phyloP scores from a whole-genome alignment of 805 yeast genomes.

The Saccharomycopsis javanensis region DNA sequence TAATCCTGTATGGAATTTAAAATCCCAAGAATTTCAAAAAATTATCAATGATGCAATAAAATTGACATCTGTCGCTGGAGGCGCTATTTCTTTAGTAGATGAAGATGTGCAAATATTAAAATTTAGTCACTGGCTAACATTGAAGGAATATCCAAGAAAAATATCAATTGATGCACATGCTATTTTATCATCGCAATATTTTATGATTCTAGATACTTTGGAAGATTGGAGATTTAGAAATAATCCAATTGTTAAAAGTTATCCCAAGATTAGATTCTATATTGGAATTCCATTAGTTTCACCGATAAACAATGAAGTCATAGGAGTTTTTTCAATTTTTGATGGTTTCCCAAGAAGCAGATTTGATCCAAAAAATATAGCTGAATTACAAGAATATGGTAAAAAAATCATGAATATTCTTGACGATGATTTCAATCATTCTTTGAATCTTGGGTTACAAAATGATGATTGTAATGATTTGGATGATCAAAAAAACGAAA shows the following conservation, averaged over 20 bases:
- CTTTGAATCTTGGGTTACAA: background rate
- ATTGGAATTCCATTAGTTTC: slow-evolving; percentile 52
- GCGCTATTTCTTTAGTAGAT: slow-evolving; percentile 50
- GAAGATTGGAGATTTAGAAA: slow-evolving; percentile 59
- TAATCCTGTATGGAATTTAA: slow-evolving; percentile 41
- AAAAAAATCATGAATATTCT: slow-evolving; percentile 35
- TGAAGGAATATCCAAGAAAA: slow-evolving; percentile 42
- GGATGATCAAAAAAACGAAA: background rate
- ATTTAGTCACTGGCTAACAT: slow-evolving; percentile 37
- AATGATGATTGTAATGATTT: background rate
- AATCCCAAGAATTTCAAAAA: slow-evolving; percentile 29
- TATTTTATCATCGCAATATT: slow-evolving; percentile 45
- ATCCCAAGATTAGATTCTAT: slow-evolving; percentile 52
- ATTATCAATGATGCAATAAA: slow-evolving; percentile 32
- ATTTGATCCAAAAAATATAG: slow-evolving; percentile 30
- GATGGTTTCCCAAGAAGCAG: slow-evolving; percentile 35
- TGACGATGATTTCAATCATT: slow-evolving; percentile 27
- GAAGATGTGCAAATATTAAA: slow-evolving; percentile 39
- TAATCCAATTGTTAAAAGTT: slow-evolving; percentile 55
- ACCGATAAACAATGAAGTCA: slow-evolving; percentile 28
- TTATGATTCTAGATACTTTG: slow-evolving; percentile 49
- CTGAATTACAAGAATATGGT: slow-evolving; percentile 31
- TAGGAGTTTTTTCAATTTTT: slow-evolving; percentile 54
- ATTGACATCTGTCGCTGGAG: slow-evolving; percentile 39
- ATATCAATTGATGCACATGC: slow-evolving; percentile 64